Evolutionary conservation across 192 early-diverging fungal species (phyloP).

Genomic region (Pilobolus umbonatus): DNA sequence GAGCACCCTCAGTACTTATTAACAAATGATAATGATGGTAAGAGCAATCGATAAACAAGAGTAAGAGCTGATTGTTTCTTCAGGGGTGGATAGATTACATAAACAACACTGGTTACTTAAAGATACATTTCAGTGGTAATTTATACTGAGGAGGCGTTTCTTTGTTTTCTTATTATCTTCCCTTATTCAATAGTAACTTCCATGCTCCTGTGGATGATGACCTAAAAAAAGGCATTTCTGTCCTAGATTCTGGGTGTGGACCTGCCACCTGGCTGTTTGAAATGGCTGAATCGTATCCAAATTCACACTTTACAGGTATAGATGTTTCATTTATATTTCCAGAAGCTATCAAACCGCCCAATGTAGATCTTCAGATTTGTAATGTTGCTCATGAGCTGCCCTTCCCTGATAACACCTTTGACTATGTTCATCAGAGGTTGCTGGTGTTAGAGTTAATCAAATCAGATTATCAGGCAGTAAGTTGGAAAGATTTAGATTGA

Average conservation of each 20-base stretch:
- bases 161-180: not conserved
- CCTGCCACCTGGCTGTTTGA: conserved; percentile 37
- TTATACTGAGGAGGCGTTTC: not conserved
- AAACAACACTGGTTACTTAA: conserved; percentile 13
- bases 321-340: conserved; percentile 41
- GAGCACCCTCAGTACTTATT: conserved; percentile 36
- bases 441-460: conserved; percentile 19
- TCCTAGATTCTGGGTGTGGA: conserved; percentile 25
- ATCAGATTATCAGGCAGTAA: conserved; percentile 3
- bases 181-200: conserved; percentile 13
- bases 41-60: too few relatives aligned
- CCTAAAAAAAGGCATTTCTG: conserved; percentile 15
- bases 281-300: conserved; percentile 44
- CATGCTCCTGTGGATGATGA: conserved; percentile 7
- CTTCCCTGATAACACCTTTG: conserved; percentile 24
- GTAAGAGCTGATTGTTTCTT: conserved; percentile 6
- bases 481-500: not conserved
- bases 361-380: not conserved
- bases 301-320: conserved; percentile 40
- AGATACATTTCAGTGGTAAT: conserved; percentile 9
- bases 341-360: conserved; percentile 13
- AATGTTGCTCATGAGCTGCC: conserved; percentile 22
- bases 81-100: not conserved
- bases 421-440: conserved; percentile 27
- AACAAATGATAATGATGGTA: conserved; percentile 47